phyloP scores from a whole-genome alignment of 176 grass and related monocot species.

The Calamus simplicifolius region DNA sequence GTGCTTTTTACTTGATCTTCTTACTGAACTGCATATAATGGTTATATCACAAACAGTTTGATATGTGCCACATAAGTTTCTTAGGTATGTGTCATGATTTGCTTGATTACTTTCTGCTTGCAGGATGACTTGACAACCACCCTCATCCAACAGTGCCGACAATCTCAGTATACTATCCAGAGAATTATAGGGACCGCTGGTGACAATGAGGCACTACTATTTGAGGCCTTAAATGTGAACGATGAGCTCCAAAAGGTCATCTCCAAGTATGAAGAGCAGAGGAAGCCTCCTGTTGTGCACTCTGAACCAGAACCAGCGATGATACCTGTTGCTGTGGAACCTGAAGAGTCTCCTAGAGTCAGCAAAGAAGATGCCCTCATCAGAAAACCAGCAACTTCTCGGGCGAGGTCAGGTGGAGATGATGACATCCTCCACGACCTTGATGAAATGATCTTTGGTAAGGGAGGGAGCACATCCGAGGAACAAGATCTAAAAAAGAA shows the following conservation, averaged over 20 bases:
- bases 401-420: slow-evolving; percentile 23
- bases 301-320: slow-evolving; percentile 64
- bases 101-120: neutral
- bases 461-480: slow-evolving; percentile 48
- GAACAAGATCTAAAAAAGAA: slow-evolving; percentile 31
- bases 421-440: slow-evolving; percentile 80
- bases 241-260: slow-evolving; percentile 80
- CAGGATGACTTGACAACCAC: slow-evolving; percentile 88
- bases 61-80: too few species aligned
- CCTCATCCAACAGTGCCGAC: slow-evolving; percentile 75
- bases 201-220: slow-evolving; percentile 61
- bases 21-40: too few species aligned
- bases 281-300: slow-evolving; percentile 35
- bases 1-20: too few species aligned
- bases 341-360: slow-evolving; percentile 39
- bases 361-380: slow-evolving; percentile 35
- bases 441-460: slow-evolving; percentile 94
- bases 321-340: slow-evolving; percentile 69
- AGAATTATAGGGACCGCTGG: slow-evolving; percentile 67
- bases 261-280: slow-evolving; percentile 70
- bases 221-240: slow-evolving; percentile 71
- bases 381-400: slow-evolving; percentile 23
- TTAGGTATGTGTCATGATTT: too few species aligned
- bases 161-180: slow-evolving; percentile 61
- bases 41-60: too few species aligned